A percentile compares a stretch with the other conserved stretches of the same genome.
Evolutionary conservation across 805 yeast species (phyloP).

Genomic region (Nakazawaea wickerhamii): DNA sequence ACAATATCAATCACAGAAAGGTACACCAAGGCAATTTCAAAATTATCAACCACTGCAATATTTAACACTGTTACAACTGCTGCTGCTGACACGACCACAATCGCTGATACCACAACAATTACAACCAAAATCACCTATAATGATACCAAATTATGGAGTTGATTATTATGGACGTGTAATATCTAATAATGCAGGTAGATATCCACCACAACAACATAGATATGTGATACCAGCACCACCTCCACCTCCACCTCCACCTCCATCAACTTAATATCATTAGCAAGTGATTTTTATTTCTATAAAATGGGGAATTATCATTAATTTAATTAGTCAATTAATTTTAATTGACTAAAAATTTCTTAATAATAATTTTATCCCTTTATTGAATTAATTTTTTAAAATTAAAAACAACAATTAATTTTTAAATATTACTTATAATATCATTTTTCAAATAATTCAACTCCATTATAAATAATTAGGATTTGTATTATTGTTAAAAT

Average conservation of each 20-base stretch:
- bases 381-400: no score
- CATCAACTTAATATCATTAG: no score
- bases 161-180: conserved; percentile 2
- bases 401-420: no score
- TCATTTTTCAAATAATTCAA: no score
- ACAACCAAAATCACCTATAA: conserved; percentile 7
- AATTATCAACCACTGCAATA: conserved; percentile 12
- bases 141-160: conserved; percentile 1
- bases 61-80: conserved; percentile 14
- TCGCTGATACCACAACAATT: conserved; percentile 3
- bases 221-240: conserved; percentile 1
- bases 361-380: no score
- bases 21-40: background rate
- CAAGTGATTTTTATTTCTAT: no score
- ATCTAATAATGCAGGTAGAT: background rate
- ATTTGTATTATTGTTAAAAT: no score
- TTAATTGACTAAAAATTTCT: no score
- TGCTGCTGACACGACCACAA: background rate
- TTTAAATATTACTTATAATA: no score
- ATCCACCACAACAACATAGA: conserved; percentile 5
- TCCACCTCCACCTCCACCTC: conserved; percentile 3
- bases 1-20: conserved; percentile 8
- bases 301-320: no score
- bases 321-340: no score
- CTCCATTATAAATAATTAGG: no score